A percentile compares a stretch with the other conserved stretches of the same genome.
Evolutionary conservation across 2,329 filamentous ascomycete species (phyloP).

Genomic region (Kalmusia sp.): DNA sequence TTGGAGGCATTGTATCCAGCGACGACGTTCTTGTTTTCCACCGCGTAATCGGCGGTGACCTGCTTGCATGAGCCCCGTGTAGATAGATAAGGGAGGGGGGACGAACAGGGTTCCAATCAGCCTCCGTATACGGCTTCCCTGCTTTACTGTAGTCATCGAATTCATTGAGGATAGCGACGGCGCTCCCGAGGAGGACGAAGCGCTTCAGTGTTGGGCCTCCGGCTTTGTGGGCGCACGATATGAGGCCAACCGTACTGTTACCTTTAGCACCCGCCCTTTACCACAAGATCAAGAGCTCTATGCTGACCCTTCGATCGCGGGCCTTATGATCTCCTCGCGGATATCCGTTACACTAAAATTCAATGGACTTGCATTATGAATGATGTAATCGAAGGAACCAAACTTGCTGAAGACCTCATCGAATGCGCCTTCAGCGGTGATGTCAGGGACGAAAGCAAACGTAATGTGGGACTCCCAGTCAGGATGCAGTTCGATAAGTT

Average conservation of each 20-base stretch:
- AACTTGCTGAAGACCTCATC: slow-evolving; percentile 15
- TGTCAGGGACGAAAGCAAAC: slow-evolving; percentile 71
- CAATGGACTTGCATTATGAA: slow-evolving; percentile 19
- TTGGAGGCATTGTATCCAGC: slow-evolving; percentile 11
- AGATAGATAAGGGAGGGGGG: background rate
- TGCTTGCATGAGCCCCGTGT: background rate
- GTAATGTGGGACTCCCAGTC: slow-evolving; percentile 53
- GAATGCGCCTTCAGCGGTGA: slow-evolving; percentile 61
- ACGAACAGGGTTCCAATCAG: slow-evolving; percentile 56
- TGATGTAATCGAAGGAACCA: slow-evolving; percentile 15
- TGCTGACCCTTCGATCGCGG: slow-evolving; percentile 13
- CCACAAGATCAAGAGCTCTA: too few species aligned
- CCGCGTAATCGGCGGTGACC: slow-evolving; percentile 15
- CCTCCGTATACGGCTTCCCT: slow-evolving; percentile 55
- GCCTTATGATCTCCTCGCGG: slow-evolving; percentile 25
- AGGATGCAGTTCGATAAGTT: slow-evolving; percentile 12
- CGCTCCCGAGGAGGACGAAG: slow-evolving; percentile 15
- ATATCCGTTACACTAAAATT: slow-evolving; percentile 24
- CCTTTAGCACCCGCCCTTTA: too few species aligned
- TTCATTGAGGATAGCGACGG: slow-evolving; percentile 9
- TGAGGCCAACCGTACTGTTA: too few species aligned
- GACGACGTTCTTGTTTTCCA: slow-evolving; percentile 11
- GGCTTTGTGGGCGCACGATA: slow-evolving; percentile 13
- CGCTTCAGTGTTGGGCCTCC: slow-evolving; percentile 15
- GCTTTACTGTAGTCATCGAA: slow-evolving; percentile 19